Evolutionary conservation across 345 rosid species (phyloP), one percentile per base, ranked within the genome.

Genomic region (Lepidium aucheri): DNA sequence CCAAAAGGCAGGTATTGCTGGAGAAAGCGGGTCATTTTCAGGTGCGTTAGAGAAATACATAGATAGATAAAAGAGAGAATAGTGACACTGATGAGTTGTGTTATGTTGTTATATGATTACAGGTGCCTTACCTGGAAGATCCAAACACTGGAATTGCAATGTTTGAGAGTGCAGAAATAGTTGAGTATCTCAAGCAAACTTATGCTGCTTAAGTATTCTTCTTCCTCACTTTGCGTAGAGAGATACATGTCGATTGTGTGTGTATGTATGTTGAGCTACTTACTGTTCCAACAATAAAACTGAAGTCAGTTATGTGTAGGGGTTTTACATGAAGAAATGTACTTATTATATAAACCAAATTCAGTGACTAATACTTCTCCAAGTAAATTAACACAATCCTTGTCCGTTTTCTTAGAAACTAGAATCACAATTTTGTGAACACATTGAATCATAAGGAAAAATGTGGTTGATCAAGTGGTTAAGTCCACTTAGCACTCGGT

Each of bases 151-250:
- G 95, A 52, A 78, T 93, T 45, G 73, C 84, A 36, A 87, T 90
- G 96, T 89, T 87, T 76, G 97, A 93, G 76, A 93, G 97, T 77
- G 97, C 98, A 51, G 91, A 88, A 51, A 90, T 93, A 34, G 80
- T 77, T 38, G 97, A 93, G 14, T 87, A 86, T 78, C 76, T 93
- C 22, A 84, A 62, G 79, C 90, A 90, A 77, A 93, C 94, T 35
- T 88, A 93, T 78, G 85, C 86, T 28, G 75, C 69, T 32, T 77
- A 72, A 81, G 59, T 45, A 14, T 7, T 54, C 36, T n/a, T 36
- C 63, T 53, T 50, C 65, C 22, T 72, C 36, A 30, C 22, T 36
- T 11, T 11, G 38, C 22, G 6, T 63, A 70, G 16, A 70, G 16
- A 46, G 15, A 36, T 44, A 53, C 3, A 59, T 59, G 14, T 17